Percentiles rank a stretch among this genome's conserved stretches.
These are phyloP conservation scores for Oleoguttula mirabilis DNA, from an alignment of 495 filamentous ascomycete species.

Conservation along the genomic window DNA sequence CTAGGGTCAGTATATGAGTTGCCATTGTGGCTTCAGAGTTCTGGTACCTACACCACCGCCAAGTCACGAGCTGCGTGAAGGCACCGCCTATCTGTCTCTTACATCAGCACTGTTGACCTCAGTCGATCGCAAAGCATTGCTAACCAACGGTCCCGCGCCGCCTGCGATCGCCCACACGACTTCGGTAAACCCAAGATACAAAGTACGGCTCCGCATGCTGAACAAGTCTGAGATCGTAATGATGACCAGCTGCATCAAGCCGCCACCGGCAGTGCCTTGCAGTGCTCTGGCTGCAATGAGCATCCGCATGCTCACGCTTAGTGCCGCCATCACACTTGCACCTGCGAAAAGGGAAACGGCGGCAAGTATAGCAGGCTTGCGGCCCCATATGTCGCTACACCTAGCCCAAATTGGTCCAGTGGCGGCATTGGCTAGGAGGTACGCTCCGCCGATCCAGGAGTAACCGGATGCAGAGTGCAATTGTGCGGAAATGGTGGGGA, in stretches of 20 bases:
- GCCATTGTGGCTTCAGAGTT: too few species aligned
- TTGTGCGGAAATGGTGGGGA: conserved; percentile 43
- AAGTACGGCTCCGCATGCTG: conserved; percentile 41
- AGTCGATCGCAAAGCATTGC: too few species aligned
- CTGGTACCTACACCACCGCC: conserved; percentile 59
- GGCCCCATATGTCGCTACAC: conserved; percentile 49
- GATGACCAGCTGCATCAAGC: conserved; percentile 40
- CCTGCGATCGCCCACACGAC: conserved; percentile 47
- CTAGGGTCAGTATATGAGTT: too few species aligned
- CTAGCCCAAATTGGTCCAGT: conserved; percentile 45
- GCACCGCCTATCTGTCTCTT: too few species aligned
- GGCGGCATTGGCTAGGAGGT: conserved; percentile 45
- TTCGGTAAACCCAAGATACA: conserved; percentile 44
- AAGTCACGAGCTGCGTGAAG: conserved; percentile 49
- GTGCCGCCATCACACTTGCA: conserved; percentile 38
- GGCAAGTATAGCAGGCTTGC: conserved; percentile 40
- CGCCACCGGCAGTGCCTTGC: conserved; percentile 45
- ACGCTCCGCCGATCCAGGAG: conserved; percentile 57
- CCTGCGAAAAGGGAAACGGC: conserved; percentile 33
- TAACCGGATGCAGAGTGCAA: conserved; percentile 45
- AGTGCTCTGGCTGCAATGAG: conserved; percentile 44
- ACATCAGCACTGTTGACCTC: too few species aligned
- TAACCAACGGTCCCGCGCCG: conserved; percentile 47
- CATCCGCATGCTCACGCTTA: conserved; percentile 38
- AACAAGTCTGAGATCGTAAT: conserved; percentile 49